A percentile compares a stretch with the other conserved stretches of the same genome.
phyloP scores from a whole-genome alignment of 495 filamentous ascomycete genomes.

The Daldinia vernicosa region DNA sequence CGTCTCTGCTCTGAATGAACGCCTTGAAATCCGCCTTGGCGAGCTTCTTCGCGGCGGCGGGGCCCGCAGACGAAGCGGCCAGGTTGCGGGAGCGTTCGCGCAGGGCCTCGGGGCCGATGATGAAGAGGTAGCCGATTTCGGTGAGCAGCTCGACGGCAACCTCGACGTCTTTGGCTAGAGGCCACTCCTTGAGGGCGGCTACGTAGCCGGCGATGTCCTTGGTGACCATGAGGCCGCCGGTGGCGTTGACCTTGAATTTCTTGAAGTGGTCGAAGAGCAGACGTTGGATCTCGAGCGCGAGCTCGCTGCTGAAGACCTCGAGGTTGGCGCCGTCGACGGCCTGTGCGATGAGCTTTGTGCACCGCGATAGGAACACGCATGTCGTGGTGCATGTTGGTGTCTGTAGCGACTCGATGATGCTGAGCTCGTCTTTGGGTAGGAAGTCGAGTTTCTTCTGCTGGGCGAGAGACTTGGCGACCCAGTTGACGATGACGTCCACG shows the following conservation, averaged over 20 bases:
- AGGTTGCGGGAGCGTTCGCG: slow-evolving; percentile 73
- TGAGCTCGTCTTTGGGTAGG: slow-evolving; percentile 84
- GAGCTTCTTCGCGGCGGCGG: slow-evolving; percentile 55
- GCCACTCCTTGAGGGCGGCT: slow-evolving; percentile 81
- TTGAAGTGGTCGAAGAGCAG: slow-evolving; percentile 93
- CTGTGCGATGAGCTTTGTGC: slow-evolving; percentile 66
- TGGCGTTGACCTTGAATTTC: slow-evolving; percentile 87
- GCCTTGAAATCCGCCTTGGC: slow-evolving; percentile 79
- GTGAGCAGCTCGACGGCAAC: slow-evolving; percentile 81
- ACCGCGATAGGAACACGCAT: slow-evolving; percentile 75
- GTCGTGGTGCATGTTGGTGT: slow-evolving; percentile 85
- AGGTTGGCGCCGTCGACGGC: slow-evolving; percentile 83
- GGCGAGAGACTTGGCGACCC: slow-evolving; percentile 76
- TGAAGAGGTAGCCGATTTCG: slow-evolving; percentile 96
- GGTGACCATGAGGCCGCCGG: slow-evolving; percentile 91
- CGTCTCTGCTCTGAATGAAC: slow-evolving; percentile 83
- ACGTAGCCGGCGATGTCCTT: slow-evolving; percentile 96
- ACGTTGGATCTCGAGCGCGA: slow-evolving; percentile 78
- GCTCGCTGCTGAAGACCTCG: slow-evolving; percentile 79
- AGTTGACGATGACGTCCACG: slow-evolving; percentile 82
- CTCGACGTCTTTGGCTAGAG: slow-evolving; percentile 74
- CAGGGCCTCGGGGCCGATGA: slow-evolving; percentile 89
- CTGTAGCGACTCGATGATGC: slow-evolving; percentile 81
- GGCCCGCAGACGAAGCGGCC: slow-evolving; percentile 47
- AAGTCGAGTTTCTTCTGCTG: slow-evolving; percentile 93